phyloP scores from a whole-genome alignment of 2,329 filamentous ascomycete species.

The Cordyceps cicadae region DNA sequence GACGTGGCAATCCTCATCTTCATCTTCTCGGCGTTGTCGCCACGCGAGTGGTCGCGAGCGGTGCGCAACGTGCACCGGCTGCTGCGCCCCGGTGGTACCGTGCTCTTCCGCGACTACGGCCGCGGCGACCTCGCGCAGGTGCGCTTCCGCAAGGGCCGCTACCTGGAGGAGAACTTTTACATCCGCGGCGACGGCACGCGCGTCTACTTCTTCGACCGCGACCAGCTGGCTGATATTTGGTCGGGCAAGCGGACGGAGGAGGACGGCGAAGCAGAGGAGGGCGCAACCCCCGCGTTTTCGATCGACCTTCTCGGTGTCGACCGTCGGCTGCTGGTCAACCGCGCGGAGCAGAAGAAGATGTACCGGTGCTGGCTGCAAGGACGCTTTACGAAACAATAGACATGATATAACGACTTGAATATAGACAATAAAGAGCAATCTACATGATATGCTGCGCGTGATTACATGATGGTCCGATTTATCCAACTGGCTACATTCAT shows the following conservation, averaged over 20 bases:
- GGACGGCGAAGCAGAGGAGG: slow-evolving; percentile 16
- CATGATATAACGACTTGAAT: slow-evolving; percentile 8
- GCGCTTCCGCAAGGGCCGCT: slow-evolving; percentile 90
- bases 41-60: slow-evolving; percentile 73
- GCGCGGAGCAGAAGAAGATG: slow-evolving; percentile 89
- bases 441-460: background rate
- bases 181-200: slow-evolving; percentile 89
- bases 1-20: slow-evolving; percentile 94
- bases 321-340: slow-evolving; percentile 82
- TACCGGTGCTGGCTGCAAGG: slow-evolving; percentile 95
- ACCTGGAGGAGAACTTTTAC: slow-evolving; percentile 95
- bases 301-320: slow-evolving; percentile 76
- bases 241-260: slow-evolving; percentile 31
- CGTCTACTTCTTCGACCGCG: slow-evolving; percentile 93
- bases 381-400: slow-evolving; percentile 62
- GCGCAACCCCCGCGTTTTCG: slow-evolving; percentile 45
- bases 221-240: slow-evolving; percentile 78
- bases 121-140: slow-evolving; percentile 93
- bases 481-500: slow-evolving; percentile 8
- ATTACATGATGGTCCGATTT: slow-evolving; percentile 3
- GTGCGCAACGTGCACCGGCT: slow-evolving; percentile 73
- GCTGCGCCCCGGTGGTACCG: slow-evolving; percentile 84
- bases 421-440: slow-evolving; percentile 5
- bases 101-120: slow-evolving; percentile 95
- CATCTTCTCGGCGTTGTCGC: slow-evolving; percentile 88